A percentile compares a stretch with the other conserved stretches of the same genome.
Evolutionary conservation across 2,329 filamentous ascomycete species (phyloP).

Genomic region (Apiospora kogelbergensis): DNA sequence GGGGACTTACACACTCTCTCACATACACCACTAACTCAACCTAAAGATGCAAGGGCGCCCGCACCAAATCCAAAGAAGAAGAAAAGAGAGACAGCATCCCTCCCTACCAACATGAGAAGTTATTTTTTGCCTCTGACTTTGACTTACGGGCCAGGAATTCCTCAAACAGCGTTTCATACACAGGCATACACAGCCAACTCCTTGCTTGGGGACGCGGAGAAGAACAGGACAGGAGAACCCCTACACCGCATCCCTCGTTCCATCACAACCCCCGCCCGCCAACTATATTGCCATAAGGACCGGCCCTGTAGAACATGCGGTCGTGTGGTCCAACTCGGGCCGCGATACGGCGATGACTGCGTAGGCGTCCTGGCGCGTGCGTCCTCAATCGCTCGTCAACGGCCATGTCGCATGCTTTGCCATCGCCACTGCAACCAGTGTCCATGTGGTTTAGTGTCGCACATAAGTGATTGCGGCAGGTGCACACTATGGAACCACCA

Average conservation of each 20-base stretch:
- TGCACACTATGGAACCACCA: background rate
- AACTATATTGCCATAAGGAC: background rate
- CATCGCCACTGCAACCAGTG: background rate
- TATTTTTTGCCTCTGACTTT: background rate
- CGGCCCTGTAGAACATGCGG: background rate
- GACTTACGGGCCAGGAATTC: background rate
- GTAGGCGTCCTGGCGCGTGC: background rate
- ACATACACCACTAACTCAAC: background rate
- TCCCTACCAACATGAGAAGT: background rate
- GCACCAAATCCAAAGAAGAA: background rate
- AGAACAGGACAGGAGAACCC: background rate
- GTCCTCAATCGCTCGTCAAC: background rate
- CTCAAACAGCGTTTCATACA: background rate
- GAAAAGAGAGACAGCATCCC: background rate
- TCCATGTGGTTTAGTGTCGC: no score
- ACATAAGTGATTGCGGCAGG: background rate
- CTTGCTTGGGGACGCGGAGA: background rate
- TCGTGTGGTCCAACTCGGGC: background rate
- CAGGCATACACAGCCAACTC: background rate
- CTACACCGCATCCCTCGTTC: slow-evolving; percentile 4
- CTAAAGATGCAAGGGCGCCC: background rate
- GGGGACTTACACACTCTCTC: background rate
- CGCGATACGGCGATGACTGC: background rate
- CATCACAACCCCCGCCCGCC: background rate
- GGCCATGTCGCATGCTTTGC: background rate